Conservation (phyloP, 768 basidiomycete genomes). For the Termitomyces sp. region DNA sequence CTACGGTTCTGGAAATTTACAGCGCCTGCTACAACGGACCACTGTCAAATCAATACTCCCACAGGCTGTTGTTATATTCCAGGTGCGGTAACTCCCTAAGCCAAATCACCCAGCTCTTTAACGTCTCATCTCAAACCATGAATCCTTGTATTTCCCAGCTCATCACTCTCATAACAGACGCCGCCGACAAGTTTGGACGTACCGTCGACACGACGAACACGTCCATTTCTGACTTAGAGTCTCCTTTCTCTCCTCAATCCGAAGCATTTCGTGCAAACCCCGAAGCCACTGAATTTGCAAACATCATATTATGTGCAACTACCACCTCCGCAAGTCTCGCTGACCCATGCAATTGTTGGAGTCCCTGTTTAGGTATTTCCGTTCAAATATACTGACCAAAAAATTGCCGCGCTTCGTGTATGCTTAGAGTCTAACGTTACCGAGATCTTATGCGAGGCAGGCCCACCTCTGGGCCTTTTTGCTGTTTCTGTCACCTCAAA, state of each 20-base stretch:
- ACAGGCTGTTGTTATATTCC: too few relatives aligned
- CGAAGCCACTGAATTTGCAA: background rate
- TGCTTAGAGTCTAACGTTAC: slow-evolving; percentile 31
- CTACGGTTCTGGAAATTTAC: too few relatives aligned
- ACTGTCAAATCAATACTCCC: too few relatives aligned
- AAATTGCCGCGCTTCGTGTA: slow-evolving; percentile 19
- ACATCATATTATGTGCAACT: background rate
- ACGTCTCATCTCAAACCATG: background rate
- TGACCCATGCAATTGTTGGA: background rate
- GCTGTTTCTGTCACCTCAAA: background rate
- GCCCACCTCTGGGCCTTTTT: slow-evolving; percentile 17
- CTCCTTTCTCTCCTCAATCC: background rate
- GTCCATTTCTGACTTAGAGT: background rate
- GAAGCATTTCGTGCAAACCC: background rate
- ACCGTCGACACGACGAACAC: background rate
- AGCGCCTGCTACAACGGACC: too few relatives aligned
- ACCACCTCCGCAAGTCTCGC: background rate
- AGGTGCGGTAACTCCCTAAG: too few relatives aligned
- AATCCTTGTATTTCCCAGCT: background rate
- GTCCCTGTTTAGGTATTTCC: background rate
- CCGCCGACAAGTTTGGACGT: background rate
- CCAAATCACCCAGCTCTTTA: too few relatives aligned
- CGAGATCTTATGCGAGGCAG: slow-evolving; percentile 39
- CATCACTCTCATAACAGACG: background rate
- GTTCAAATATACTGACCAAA: too few relatives aligned